These are phyloP conservation scores for Syzygium malaccense DNA, from an alignment of 441 rosid species.

Conservation along the genomic window DNA sequence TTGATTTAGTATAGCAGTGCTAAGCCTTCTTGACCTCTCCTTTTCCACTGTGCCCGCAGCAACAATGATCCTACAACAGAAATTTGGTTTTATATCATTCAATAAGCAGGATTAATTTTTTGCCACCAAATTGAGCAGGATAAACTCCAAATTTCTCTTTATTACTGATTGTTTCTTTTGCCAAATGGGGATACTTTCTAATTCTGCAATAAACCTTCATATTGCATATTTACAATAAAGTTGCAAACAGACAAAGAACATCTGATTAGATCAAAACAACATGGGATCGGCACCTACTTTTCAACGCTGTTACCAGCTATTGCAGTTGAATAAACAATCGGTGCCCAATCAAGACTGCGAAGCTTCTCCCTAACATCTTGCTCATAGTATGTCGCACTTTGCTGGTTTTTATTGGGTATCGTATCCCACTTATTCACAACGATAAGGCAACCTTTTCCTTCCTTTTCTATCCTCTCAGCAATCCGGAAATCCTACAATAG, in stretches of 20 bases:
- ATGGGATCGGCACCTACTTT: constrained; percentile 35
- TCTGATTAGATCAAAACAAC: not conserved
- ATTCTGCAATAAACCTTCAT: not conserved
- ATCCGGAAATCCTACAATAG: constrained; percentile 65
- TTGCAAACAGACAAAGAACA: not conserved
- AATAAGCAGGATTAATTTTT: not conserved
- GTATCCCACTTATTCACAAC: constrained; percentile 99
- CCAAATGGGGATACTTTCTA: not conserved
- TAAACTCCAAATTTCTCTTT: not conserved
- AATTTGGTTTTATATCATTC: not conserved
- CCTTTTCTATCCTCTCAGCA: constrained; percentile 92
- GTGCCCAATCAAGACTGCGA: constrained; percentile 88
- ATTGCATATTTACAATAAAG: not conserved
- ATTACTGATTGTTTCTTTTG: not conserved
- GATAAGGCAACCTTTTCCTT: constrained; percentile 90
- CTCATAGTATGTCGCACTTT: constrained; percentile 69
- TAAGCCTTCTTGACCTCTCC: constrained; percentile 90
- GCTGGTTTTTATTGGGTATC: constrained; percentile 83
- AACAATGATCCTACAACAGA: constrained; percentile 51
- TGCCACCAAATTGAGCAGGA: not conserved
- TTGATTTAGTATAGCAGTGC: constrained; percentile 77
- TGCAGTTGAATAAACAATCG: constrained; percentile 88
- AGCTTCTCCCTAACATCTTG: constrained; percentile 90
- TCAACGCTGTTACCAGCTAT: constrained; percentile 84
- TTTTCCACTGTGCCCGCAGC: constrained; percentile 76